Percentiles rank a stretch among this genome's conserved stretches.
phyloP scores from a whole-genome alignment of 495 filamentous ascomycete species.

The Cudoniella acicularis region DNA sequence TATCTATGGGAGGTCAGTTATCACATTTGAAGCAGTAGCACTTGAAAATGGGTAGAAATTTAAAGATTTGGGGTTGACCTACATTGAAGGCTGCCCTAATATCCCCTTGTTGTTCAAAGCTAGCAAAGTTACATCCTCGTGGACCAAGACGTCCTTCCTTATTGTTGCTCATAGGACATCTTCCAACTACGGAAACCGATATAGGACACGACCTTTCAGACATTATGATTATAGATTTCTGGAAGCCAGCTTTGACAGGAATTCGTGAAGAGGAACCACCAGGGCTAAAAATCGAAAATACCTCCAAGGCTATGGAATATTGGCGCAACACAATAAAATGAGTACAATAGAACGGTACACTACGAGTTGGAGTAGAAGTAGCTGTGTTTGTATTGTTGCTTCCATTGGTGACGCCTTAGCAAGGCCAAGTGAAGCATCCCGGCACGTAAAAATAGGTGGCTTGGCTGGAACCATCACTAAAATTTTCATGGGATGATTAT shows the following conservation, averaged over 20 bases:
- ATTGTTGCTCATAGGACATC: conserved; percentile 9
- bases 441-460: neutral
- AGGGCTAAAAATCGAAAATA: neutral
- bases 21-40: too few relatives aligned
- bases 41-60: neutral
- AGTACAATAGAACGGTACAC: neutral
- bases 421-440: neutral
- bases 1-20: conserved; percentile 22
- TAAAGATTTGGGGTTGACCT: conserved; percentile 1
- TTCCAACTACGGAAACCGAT: conserved; percentile 4
- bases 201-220: conserved; percentile 18
- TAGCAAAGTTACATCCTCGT: conserved; percentile 33
- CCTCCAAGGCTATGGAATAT: neutral
- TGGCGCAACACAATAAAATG: neutral
- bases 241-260: neutral
- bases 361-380: neutral
- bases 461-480: neutral
- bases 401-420: neutral
- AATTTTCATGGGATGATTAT: neutral
- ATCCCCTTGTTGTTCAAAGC: conserved; percentile 32
- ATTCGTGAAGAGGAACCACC: neutral
- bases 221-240: conserved; percentile 12
- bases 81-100: conserved; percentile 38
- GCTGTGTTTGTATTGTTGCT: neutral
- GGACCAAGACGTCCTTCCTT: conserved; percentile 26